These are phyloP conservation scores for Cladosporium sp. DNA, from an alignment of 2,329 filamentous ascomycete genomes.

Conservation along the genomic window DNA sequence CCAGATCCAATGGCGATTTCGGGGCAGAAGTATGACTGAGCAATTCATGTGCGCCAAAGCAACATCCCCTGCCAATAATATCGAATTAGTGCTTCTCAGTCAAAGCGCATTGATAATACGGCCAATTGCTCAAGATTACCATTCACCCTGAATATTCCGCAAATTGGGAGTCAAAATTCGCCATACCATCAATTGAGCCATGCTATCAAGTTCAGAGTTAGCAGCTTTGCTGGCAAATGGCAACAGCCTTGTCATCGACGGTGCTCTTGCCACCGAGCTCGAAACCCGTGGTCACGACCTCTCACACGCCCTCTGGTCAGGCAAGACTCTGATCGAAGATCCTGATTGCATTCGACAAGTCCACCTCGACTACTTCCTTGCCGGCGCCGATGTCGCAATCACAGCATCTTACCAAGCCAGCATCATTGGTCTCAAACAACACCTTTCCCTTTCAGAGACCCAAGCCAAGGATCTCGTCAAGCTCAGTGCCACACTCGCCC, in stretches of 20 bases:
- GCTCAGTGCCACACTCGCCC: constrained; percentile 40
- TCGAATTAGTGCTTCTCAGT: no score
- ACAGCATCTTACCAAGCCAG: constrained; percentile 47
- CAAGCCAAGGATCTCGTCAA: constrained; percentile 35
- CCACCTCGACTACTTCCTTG: constrained; percentile 42
- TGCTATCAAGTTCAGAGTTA: constrained; percentile 4
- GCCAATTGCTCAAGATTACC: no score
- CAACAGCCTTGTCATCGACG: constrained; percentile 38
- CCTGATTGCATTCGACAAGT: constrained; percentile 40
- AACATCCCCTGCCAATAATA: no score
- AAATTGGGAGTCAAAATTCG: no score
- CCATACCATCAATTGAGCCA: background rate
- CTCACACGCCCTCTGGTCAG: constrained; percentile 43
- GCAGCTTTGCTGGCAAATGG: background rate
- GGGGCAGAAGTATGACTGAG: background rate
- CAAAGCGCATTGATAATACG: no score
- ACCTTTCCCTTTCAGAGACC: constrained; percentile 32
- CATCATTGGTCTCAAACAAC: constrained; percentile 36
- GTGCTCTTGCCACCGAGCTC: constrained; percentile 46
- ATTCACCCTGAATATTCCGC: no score
- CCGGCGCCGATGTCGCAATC: constrained; percentile 45
- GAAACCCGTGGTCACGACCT: constrained; percentile 42
- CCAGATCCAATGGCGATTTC: background rate
- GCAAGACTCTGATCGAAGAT: constrained; percentile 37
- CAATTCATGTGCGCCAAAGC: no score